A percentile compares a stretch with the other conserved stretches of the same genome.
Conservation (phyloP, 73 alveolate species). For the Symbiodinium natans region DNA sequence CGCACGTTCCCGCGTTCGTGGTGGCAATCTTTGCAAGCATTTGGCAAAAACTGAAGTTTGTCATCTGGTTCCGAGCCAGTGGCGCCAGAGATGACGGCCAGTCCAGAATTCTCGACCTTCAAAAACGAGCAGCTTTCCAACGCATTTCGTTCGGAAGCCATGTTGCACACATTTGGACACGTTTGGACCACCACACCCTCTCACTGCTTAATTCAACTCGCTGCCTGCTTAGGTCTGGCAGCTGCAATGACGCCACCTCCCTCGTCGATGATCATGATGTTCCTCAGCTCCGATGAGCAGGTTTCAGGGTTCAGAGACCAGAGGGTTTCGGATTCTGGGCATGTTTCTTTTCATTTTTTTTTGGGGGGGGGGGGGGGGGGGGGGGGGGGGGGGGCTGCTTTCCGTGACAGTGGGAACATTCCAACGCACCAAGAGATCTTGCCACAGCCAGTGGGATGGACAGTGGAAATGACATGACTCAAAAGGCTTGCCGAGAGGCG, state of each 20-base stretch:
- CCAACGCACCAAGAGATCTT: no score
- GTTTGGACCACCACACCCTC: no score
- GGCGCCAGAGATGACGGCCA: neutral
- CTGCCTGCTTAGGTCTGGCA: conserved; percentile 69
- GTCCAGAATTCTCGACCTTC: neutral
- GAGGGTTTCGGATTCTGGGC: no score
- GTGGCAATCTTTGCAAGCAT: neutral
- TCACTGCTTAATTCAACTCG: neutral
- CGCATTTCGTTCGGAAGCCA: neutral
- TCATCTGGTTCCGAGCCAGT: neutral
- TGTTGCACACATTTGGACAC: no score
- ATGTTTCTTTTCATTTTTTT: no score
- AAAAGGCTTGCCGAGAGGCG: conserved; percentile 25
- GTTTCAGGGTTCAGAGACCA: no score
- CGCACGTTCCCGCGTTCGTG: no score
- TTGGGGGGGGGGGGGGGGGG: no score
- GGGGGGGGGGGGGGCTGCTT: no score
- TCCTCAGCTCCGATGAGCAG: neutral
- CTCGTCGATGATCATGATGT: conserved; percentile 56
- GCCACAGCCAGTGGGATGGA: no score
- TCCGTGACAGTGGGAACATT: no score
- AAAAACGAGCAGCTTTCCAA: neutral
- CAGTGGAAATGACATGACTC: no score
- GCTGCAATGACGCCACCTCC: conserved; percentile 81
- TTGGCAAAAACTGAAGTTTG: neutral